These are phyloP conservation scores for Thermoascus crustaceus DNA, from an alignment of 2,329 filamentous ascomycete species.

Conservation along the genomic window DNA sequence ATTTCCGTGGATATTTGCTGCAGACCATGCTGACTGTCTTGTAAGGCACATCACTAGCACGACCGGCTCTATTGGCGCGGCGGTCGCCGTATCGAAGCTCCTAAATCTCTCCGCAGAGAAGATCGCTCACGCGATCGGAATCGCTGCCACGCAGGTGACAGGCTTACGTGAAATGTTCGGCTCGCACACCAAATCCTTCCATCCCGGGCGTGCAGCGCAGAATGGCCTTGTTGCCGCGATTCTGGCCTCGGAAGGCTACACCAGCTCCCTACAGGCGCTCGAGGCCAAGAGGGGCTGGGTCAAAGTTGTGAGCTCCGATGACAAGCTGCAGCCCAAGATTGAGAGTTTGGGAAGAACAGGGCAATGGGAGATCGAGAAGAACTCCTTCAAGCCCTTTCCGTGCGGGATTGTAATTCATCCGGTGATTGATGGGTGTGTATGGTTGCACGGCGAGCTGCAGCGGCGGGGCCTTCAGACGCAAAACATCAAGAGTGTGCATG, in stretches of 20 bases:
- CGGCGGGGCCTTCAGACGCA: slow-evolving; percentile 19
- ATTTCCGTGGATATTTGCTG: too few species aligned
- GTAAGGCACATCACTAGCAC: slow-evolving; percentile 46
- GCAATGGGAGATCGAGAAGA: slow-evolving; percentile 46
- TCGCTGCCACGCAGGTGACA: slow-evolving; percentile 47
- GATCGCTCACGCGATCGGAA: slow-evolving; percentile 44
- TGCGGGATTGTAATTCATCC: slow-evolving; percentile 52
- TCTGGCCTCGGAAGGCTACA: slow-evolving; percentile 43
- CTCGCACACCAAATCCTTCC: slow-evolving; percentile 49
- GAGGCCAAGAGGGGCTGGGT: slow-evolving; percentile 49
- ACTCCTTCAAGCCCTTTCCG: slow-evolving; percentile 51
- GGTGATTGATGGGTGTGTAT: slow-evolving; percentile 45
- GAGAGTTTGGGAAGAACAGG: slow-evolving; percentile 22
- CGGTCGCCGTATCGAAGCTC: slow-evolving; percentile 44
- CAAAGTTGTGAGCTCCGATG: slow-evolving; percentile 41
- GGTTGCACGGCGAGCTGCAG: slow-evolving; percentile 35
- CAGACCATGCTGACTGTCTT: too few species aligned
- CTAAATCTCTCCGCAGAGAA: slow-evolving; percentile 32
- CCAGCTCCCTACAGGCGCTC: slow-evolving; percentile 39
- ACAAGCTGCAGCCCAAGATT: slow-evolving; percentile 33
- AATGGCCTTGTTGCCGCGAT: slow-evolving; percentile 42
- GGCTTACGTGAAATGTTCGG: slow-evolving; percentile 50
- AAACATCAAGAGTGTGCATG: slow-evolving; percentile 34
- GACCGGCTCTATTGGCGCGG: slow-evolving; percentile 46
- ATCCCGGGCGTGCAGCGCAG: slow-evolving; percentile 46